A percentile compares a stretch with the other conserved stretches of the same genome.
phyloP scores from a whole-genome alignment of 2,329 filamentous ascomycete species.

The Cladosporium sphaerospermum region DNA sequence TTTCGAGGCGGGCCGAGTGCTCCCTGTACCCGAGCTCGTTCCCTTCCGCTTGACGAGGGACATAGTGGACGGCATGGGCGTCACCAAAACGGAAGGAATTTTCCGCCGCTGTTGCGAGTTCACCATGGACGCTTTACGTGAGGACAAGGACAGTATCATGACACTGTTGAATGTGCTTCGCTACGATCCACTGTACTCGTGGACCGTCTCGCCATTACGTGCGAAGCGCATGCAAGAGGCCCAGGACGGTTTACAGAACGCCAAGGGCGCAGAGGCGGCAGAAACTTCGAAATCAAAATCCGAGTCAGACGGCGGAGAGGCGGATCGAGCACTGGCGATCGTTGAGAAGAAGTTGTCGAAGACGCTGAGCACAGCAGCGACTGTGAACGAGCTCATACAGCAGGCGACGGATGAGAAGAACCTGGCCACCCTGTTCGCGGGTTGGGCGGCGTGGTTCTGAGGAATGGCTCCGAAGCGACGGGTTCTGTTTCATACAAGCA shows the following conservation, averaged over 20 bases:
- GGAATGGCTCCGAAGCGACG: too few relatives aligned
- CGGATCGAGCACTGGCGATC: conserved; percentile 82
- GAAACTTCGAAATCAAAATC: conserved; percentile 32
- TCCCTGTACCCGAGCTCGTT: conserved; percentile 91
- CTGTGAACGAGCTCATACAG: conserved; percentile 94
- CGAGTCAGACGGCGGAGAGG: conserved; percentile 64
- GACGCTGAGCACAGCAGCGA: conserved; percentile 86
- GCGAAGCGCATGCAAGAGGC: conserved; percentile 63
- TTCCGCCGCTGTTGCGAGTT: conserved; percentile 98
- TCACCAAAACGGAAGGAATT: conserved; percentile 89
- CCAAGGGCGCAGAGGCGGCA: conserved; percentile 32
- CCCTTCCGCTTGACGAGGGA: conserved; percentile 93
- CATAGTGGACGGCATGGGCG: conserved; percentile 93
- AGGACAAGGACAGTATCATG: conserved; percentile 96
- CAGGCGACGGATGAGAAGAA: conserved; percentile 91
- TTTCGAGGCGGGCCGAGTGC: conserved; percentile 91
- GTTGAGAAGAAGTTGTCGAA: conserved; percentile 95
- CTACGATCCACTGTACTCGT: conserved; percentile 96
- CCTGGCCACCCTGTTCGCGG: conserved; percentile 72
- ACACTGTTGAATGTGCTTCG: conserved; percentile 94
- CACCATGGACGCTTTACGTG: conserved; percentile 86
- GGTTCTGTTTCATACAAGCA: too few relatives aligned
- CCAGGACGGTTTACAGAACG: conserved; percentile 44
- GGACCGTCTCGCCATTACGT: conserved; percentile 73
- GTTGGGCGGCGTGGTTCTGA: conserved; percentile 27